Evolutionary conservation across 2,329 filamentous ascomycete genomes (phyloP), one percentile per base, ranked within the genome.

Genomic region (Fusarium algeriense): DNA sequence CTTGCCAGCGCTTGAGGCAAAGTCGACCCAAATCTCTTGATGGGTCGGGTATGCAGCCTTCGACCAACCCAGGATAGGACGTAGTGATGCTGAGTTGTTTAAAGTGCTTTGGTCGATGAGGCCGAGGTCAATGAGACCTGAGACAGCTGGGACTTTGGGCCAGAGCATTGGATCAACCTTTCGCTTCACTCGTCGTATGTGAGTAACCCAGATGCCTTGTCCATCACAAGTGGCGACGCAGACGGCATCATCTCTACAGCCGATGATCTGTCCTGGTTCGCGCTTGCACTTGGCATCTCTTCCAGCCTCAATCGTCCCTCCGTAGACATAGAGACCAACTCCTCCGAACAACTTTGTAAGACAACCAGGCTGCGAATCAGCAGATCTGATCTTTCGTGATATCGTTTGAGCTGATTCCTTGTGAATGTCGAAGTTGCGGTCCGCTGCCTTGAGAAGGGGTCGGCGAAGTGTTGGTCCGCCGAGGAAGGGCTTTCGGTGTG

Each of bases 291-390:
- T 34, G 3, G 30, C 14, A 30, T 38, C 37, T 14, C 64, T 52
- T 9, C 43, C 63, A 10, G 43, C 45, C n/a, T 68, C 65, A n/a
- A 64, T 20, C 9, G 14, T 35, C 4, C 65, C 64, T 4, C 65
- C 69, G 12, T 71, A 71, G 20, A 71, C 45, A 20, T 71, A 71
- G 19, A 71, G 64, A 10, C 55, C 52, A 9, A 55, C 19, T 11
- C 26, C 55, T 34, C 64, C 64, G 9, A 71, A 56, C 2, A 52
- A 13, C 12, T 54, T 62, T 9, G 68, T 57, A 13, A 68, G 52
- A 20, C 67, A 71, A 23, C 69, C 67, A 19, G 69, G 68, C 19
- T 71, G 69, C 10, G 69, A 71, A 28, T 71, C 69, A 13, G 67
- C 60, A 8, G 64, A 64, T 17, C 68, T 67, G 15, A 71, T 64